A percentile compares a stretch with the other conserved stretches of the same genome.
phyloP scores from a whole-genome alignment of 2,329 filamentous ascomycete species.

The Alternaria dauci region DNA sequence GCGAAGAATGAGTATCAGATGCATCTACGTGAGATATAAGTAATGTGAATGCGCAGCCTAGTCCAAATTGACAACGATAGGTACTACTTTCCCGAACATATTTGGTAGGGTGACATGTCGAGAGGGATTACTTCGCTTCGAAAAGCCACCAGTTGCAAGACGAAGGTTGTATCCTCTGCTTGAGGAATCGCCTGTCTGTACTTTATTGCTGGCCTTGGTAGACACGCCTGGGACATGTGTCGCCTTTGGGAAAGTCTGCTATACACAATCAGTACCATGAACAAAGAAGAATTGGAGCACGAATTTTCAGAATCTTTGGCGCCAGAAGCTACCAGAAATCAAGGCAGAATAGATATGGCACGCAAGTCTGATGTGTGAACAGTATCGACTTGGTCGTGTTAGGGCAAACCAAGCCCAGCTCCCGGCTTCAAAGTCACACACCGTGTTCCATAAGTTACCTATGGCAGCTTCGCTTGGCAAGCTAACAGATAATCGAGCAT shows the following conservation, averaged over 20 bases:
- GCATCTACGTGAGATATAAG: not conserved
- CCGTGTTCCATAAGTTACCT: not conserved
- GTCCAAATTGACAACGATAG: not conserved
- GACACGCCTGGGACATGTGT: not conserved
- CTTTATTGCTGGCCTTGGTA: not conserved
- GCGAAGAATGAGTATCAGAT: not conserved
- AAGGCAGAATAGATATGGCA: not conserved
- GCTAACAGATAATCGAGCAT: too few relatives aligned
- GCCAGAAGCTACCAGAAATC: not conserved
- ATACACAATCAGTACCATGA: too few relatives aligned
- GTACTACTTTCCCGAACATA: not conserved
- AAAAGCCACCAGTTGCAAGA: slow-evolving; percentile 3
- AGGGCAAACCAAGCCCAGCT: not conserved
- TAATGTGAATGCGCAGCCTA: not conserved
- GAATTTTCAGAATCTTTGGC: not conserved
- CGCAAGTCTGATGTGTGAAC: not conserved
- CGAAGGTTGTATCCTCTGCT: not conserved
- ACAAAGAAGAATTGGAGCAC: not conserved
- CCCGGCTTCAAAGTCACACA: not conserved
- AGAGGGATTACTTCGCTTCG: not conserved
- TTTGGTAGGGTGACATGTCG: not conserved
- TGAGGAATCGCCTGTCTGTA: not conserved
- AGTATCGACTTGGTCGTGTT: not conserved
- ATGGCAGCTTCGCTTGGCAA: not conserved
- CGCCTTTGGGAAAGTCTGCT: not conserved